These are phyloP conservation scores for Melanogaster broomeanus DNA, from an alignment of 768 basidiomycete genomes.

Conservation along the genomic window DNA sequence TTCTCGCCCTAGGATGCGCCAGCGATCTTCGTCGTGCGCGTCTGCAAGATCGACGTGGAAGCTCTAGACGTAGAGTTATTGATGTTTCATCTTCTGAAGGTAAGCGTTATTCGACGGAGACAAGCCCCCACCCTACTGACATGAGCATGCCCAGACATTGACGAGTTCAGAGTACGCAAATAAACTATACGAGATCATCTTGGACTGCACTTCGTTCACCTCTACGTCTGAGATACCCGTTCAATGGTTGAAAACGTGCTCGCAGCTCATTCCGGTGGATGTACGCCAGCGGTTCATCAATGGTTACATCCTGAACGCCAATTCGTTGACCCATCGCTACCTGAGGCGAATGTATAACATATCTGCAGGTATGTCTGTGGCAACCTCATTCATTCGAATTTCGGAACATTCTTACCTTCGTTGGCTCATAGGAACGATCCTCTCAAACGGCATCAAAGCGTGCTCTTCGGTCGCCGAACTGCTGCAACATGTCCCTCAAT, in stretches of 20 bases:
- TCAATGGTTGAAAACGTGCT: slow-evolving; percentile 78
- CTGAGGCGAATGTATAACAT: slow-evolving; percentile 77
- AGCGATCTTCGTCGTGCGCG: slow-evolving; percentile 60
- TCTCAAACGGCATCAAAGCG: slow-evolving; percentile 53
- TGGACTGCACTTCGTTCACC: slow-evolving; percentile 82
- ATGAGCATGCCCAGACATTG: slow-evolving; percentile 45
- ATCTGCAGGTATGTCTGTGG: slow-evolving; percentile 42
- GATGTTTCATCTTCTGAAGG: slow-evolving; percentile 79
- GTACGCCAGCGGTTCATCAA: slow-evolving; percentile 60
- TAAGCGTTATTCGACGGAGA: slow-evolving; percentile 21
- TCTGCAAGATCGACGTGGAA: slow-evolving; percentile 77
- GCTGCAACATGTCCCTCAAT: slow-evolving; percentile 52
- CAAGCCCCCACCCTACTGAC: not conserved
- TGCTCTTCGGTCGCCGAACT: slow-evolving; percentile 68
- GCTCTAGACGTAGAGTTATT: slow-evolving; percentile 76
- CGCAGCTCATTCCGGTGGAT: slow-evolving; percentile 73
- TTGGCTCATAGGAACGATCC: slow-evolving; percentile 44
- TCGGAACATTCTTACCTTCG: not conserved
- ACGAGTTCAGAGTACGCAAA: slow-evolving; percentile 47
- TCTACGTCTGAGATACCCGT: slow-evolving; percentile 76
- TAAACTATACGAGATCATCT: slow-evolving; percentile 65
- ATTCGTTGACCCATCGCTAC: slow-evolving; percentile 69
- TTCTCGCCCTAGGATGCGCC: slow-evolving; percentile 42
- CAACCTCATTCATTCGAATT: not conserved
- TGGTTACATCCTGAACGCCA: slow-evolving; percentile 74